Evolutionary conservation across 2,329 filamentous ascomycete species (phyloP).

Genomic region (Penicillium capsulatum): DNA sequence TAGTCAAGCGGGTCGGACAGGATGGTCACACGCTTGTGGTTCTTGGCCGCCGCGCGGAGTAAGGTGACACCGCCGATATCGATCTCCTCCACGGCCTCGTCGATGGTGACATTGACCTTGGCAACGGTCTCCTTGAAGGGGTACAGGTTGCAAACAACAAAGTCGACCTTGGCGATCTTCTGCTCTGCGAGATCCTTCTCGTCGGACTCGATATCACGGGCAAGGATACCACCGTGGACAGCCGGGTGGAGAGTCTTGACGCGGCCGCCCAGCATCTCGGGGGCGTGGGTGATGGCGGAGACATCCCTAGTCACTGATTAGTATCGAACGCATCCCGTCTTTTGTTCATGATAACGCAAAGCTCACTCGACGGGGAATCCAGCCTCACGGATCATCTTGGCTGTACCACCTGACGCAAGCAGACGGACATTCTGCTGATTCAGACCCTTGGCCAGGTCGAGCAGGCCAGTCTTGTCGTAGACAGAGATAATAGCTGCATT

Average conservation of each 20-base stretch:
- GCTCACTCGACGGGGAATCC: slow-evolving; percentile 90
- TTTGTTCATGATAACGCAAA: not conserved
- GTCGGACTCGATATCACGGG: slow-evolving; percentile 88
- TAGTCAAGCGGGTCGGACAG: slow-evolving; percentile 93
- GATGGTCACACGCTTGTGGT: slow-evolving; percentile 92
- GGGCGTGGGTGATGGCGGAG: slow-evolving; percentile 92
- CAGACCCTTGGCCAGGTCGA: slow-evolving; percentile 88
- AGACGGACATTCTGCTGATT: slow-evolving; percentile 86
- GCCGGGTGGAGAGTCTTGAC: slow-evolving; percentile 97
- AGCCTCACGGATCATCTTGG: slow-evolving; percentile 93
- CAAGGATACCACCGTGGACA: slow-evolving; percentile 79
- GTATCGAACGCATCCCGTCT: not conserved
- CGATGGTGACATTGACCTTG: slow-evolving; percentile 93
- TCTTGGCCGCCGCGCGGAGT: slow-evolving; percentile 94
- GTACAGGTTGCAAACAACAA: slow-evolving; percentile 96
- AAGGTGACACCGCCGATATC: slow-evolving; percentile 97
- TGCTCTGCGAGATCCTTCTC: slow-evolving; percentile 95
- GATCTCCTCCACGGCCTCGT: slow-evolving; percentile 97
- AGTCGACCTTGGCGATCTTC: slow-evolving; percentile 93
- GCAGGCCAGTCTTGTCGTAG: slow-evolving; percentile 95
- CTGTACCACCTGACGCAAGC: slow-evolving; percentile 89
- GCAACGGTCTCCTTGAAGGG: slow-evolving; percentile 98
- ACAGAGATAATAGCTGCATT: slow-evolving; percentile 82
- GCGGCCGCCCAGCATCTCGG: slow-evolving; percentile 89
- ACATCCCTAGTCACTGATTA: slow-evolving; percentile 65